Percentiles rank a stretch among this genome's conserved stretches.
Conservation (phyloP, 345 rosid genomes). For the Murraya koenigii region DNA sequence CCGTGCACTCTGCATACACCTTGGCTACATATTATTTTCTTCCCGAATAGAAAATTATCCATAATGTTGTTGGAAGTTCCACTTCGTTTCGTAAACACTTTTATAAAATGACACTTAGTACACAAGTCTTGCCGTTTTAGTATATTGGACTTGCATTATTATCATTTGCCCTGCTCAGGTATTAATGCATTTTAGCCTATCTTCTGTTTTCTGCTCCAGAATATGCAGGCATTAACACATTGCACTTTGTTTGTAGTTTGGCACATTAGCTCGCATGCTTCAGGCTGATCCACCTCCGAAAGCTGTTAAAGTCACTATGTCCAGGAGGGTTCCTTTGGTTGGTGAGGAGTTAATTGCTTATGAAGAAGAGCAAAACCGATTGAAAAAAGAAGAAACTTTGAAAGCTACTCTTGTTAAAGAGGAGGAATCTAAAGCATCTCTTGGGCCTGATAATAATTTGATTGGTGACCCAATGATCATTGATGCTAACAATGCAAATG, state of each 20-base stretch:
- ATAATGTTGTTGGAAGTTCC: not conserved
- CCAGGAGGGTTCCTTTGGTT: slow-evolving; percentile 93
- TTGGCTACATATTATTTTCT: not conserved
- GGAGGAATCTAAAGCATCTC: slow-evolving; percentile 73
- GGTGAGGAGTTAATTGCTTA: slow-evolving; percentile 97
- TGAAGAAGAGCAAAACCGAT: slow-evolving; percentile 90
- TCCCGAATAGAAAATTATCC: not conserved
- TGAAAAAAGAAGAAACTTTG: slow-evolving; percentile 86
- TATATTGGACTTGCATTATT: not conserved
- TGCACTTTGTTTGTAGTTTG: slow-evolving; percentile 55
- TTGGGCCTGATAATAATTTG: slow-evolving; percentile 48
- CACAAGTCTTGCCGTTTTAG: not conserved
- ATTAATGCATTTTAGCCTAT: not conserved
- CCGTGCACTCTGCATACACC: not conserved
- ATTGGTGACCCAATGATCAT: slow-evolving; percentile 87
- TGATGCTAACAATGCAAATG: slow-evolving; percentile 51
- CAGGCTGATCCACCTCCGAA: slow-evolving; percentile 99
- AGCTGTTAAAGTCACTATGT: slow-evolving; percentile 91
- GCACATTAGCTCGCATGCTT: slow-evolving; percentile 93
- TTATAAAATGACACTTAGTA: not conserved
- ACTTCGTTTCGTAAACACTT: not conserved
- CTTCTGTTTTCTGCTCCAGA: slow-evolving; percentile 6
- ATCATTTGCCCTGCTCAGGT: not conserved
- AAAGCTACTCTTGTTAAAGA: slow-evolving; percentile 81
- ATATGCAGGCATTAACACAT: slow-evolving; percentile 9